Percentiles rank a stretch among this genome's conserved stretches.
Conservation (phyloP, 2,329 filamentous ascomycete species). For the Calonectria montana region DNA sequence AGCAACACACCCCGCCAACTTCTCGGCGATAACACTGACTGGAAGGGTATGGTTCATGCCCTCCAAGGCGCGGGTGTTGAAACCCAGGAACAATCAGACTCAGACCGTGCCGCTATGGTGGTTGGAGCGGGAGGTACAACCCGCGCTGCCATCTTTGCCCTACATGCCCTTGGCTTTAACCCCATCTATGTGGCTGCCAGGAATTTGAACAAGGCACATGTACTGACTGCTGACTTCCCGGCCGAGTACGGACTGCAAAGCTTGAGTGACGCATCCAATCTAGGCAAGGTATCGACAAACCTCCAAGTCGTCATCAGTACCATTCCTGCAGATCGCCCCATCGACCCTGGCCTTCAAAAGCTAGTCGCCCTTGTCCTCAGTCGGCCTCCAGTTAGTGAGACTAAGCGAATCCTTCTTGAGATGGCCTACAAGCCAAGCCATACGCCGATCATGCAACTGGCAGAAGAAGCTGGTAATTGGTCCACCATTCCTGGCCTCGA, state of each 20-base stretch:
- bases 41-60: constrained; percentile 88
- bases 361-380: constrained; percentile 68
- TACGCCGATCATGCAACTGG: constrained; percentile 88
- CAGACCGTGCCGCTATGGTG: constrained; percentile 82
- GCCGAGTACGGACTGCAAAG: constrained; percentile 75
- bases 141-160: constrained; percentile 88
- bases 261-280: constrained; percentile 62
- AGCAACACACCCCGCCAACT: constrained; percentile 64
- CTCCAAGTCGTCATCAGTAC: constrained; percentile 83
- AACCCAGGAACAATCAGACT: constrained; percentile 45
- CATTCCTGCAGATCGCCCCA: constrained; percentile 87
- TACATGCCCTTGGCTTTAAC: constrained; percentile 84
- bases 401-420: constrained; percentile 78
- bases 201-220: constrained; percentile 73
- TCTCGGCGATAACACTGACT: constrained; percentile 94
- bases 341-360: constrained; percentile 77
- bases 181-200: constrained; percentile 91
- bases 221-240: constrained; percentile 79
- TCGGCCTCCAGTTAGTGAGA: constrained; percentile 48
- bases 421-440: constrained; percentile 95
- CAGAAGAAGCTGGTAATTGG: constrained; percentile 79
- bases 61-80: constrained; percentile 76
- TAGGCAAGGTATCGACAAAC: constrained; percentile 62
- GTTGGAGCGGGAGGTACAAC: constrained; percentile 94
- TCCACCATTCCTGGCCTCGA: constrained; percentile 87